Percentiles rank a stretch among this genome's conserved stretches.
phyloP scores from a whole-genome alignment of 1,284 basidiomycete genomes.

The Bondarzewia mesenterica region DNA sequence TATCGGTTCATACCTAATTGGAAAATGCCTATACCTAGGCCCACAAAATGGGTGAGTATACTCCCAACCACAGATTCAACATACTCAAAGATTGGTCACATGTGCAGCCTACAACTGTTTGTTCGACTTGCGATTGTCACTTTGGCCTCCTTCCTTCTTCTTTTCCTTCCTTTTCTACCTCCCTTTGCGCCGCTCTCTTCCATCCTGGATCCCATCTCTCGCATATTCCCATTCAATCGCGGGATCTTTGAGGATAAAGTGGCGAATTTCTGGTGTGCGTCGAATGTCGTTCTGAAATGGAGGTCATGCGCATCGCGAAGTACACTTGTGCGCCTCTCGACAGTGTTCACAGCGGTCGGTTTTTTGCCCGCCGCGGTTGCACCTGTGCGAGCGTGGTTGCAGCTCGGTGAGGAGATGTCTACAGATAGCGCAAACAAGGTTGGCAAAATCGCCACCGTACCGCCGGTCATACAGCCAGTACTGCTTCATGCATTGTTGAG shows the following conservation, averaged over 20 bases:
- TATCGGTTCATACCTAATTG: slow-evolving; percentile 76
- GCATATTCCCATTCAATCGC: slow-evolving; percentile 86
- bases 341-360: slow-evolving; percentile 52
- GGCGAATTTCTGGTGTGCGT: slow-evolving; percentile 92
- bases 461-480: slow-evolving; percentile 46
- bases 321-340: slow-evolving; percentile 48
- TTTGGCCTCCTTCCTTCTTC: slow-evolving; percentile 48
- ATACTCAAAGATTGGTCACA: slow-evolving; percentile 7
- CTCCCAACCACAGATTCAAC: neutral
- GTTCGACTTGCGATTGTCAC: slow-evolving; percentile 59
- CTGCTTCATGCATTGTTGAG: slow-evolving; percentile 67
- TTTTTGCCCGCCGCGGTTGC: slow-evolving; percentile 56
- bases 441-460: slow-evolving; percentile 18
- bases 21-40: slow-evolving; percentile 74
- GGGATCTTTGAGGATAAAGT: slow-evolving; percentile 97
- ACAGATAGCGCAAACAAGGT: slow-evolving; percentile 6
- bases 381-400: slow-evolving; percentile 10
- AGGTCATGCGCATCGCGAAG: slow-evolving; percentile 41
- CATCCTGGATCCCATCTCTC: slow-evolving; percentile 59
- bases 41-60: slow-evolving; percentile 53
- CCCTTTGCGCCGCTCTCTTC: slow-evolving; percentile 41
- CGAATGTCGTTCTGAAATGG: slow-evolving; percentile 87
- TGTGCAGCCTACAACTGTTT: slow-evolving; percentile 48
- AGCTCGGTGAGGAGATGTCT: slow-evolving; percentile 4
- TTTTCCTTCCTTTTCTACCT: slow-evolving; percentile 73